Conservation (phyloP, 2,329 filamentous ascomycete genomes). For the Ceratocystis destructans region DNA sequence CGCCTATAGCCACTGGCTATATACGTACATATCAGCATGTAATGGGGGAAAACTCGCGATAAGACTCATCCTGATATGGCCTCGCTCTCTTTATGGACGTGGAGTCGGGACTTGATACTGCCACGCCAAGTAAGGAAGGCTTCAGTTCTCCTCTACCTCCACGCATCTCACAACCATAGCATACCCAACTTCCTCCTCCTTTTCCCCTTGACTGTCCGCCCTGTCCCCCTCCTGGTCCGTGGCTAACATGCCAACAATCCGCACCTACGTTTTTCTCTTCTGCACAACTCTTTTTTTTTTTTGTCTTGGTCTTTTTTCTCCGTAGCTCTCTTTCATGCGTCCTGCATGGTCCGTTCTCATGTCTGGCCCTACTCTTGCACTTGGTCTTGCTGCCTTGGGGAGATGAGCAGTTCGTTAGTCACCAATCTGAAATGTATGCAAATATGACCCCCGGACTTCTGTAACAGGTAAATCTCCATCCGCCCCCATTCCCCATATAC, state of each 20-base stretch:
- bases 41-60: no score
- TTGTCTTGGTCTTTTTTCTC: background rate
- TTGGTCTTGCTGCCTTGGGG: background rate
- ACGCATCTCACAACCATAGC: background rate
- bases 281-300: background rate
- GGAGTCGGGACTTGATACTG: no score
- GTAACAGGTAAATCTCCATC: background rate
- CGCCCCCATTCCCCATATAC: background rate
- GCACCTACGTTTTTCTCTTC: background rate
- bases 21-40: no score
- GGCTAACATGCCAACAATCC: background rate
- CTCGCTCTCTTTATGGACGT: no score
- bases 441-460: background rate
- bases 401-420: background rate
- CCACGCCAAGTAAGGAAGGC: no score
- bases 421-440: background rate
- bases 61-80: no score
- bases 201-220: background rate
- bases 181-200: background rate
- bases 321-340: background rate
- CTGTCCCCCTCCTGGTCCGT: background rate
- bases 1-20: no score
- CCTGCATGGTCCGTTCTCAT: background rate
- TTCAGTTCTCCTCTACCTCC: no score
- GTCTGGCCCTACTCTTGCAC: background rate